These are phyloP conservation scores for Orbilia blumenaviensis DNA, from an alignment of 2,329 filamentous ascomycete genomes.

Conservation along the genomic window DNA sequence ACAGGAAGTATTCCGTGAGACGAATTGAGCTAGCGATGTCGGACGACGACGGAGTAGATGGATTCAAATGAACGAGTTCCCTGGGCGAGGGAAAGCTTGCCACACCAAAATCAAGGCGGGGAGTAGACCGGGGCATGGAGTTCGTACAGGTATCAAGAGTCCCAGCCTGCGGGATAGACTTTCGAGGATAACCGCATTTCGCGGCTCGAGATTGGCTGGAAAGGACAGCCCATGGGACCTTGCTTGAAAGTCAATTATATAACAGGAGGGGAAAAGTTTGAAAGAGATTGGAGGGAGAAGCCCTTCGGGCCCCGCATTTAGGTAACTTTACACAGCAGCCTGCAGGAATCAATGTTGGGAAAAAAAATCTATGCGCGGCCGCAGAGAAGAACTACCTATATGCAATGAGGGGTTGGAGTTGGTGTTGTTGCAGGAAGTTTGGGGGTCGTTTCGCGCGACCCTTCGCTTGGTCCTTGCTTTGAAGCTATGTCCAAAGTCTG, in stretches of 20 bases:
- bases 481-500: conserved; percentile 19
- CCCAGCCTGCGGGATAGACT: conserved; percentile 19
- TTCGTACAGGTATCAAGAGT: conserved; percentile 4
- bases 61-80: conserved; percentile 17
- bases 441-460: conserved; percentile 33
- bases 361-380: conserved; percentile 7
- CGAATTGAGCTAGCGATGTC: conserved; percentile 33
- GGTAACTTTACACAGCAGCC: conserved; percentile 41
- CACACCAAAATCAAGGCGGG: conserved; percentile 25
- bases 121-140: conserved; percentile 7
- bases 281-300: neutral
- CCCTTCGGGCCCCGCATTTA: conserved; percentile 45
- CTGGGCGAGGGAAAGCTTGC: neutral
- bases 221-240: neutral
- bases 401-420: conserved; percentile 39
- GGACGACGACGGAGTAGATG: conserved; percentile 9
- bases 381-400: conserved; percentile 7
- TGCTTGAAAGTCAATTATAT: conserved; percentile 37
- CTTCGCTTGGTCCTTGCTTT: conserved; percentile 3
- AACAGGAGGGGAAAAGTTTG: neutral
- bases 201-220: conserved; percentile 24
- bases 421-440: conserved; percentile 35
- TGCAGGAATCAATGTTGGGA: conserved; percentile 41
- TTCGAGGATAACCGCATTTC: conserved; percentile 6
- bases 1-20: neutral